A percentile compares a stretch with the other conserved stretches of the same genome.
These are phyloP conservation scores for Lindgomyces ingoldianus DNA, from an alignment of 495 filamentous ascomycete genomes.

Conservation along the genomic window DNA sequence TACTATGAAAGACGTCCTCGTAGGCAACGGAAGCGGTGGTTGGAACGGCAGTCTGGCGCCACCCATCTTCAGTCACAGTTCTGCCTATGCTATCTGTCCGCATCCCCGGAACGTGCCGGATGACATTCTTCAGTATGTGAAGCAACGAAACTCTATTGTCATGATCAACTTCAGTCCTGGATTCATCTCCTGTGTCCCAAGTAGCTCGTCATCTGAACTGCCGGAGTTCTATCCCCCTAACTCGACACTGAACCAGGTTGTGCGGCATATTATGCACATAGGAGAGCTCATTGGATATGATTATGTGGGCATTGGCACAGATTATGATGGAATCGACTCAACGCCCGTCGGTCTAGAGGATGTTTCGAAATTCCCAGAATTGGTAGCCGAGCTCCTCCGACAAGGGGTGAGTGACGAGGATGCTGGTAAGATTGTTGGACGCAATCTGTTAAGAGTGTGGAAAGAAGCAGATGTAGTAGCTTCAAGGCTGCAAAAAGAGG, in stretches of 20 bases:
- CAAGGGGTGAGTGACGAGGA: conserved; percentile 46
- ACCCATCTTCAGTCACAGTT: conserved; percentile 73
- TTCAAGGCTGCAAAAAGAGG: conserved; percentile 38
- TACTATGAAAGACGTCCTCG: conserved; percentile 70
- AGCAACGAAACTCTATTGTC: conserved; percentile 61
- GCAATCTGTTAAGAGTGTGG: conserved; percentile 50
- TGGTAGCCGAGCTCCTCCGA: conserved; percentile 65
- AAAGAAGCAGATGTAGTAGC: conserved; percentile 49
- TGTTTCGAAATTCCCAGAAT: conserved; percentile 78
- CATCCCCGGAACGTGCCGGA: conserved; percentile 75
- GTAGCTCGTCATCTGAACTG: conserved; percentile 46
- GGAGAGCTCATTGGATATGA: conserved; percentile 69
- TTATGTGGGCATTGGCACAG: conserved; percentile 72
- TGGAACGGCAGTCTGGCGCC: conserved; percentile 57
- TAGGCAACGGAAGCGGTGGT: conserved; percentile 51
- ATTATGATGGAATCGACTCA: conserved; percentile 65
- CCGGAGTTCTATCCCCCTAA: conserved; percentile 56
- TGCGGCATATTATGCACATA: conserved; percentile 70
- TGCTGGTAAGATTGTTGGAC: conserved; percentile 45
- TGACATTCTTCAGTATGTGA: conserved; percentile 64
- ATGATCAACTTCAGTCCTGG: conserved; percentile 80
- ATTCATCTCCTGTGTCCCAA: conserved; percentile 70
- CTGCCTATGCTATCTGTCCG: conserved; percentile 64
- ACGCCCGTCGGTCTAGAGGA: conserved; percentile 69
- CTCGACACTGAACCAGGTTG: conserved; percentile 77